Conservation (phyloP, 305 asterid species). For the Fraxinus albicans region DNA sequence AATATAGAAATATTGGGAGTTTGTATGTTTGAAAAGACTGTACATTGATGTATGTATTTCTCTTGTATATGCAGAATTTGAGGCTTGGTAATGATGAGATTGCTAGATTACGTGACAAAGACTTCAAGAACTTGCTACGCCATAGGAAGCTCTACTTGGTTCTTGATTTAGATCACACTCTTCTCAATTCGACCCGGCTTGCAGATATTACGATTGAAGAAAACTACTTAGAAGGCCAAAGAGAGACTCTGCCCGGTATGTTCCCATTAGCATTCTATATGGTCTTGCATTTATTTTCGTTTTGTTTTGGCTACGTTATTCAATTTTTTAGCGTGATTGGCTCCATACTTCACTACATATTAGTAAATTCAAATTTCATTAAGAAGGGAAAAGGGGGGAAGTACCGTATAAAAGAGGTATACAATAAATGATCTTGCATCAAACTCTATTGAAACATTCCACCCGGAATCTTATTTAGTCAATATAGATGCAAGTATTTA, state of each 20-base stretch:
- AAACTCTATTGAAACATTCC: neutral
- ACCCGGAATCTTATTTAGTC: neutral
- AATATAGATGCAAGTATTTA: neutral
- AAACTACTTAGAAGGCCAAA: conserved; percentile 46
- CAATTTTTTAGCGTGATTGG: neutral
- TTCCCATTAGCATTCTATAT: conserved; percentile 10
- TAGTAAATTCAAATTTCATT: neutral
- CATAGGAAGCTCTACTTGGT: conserved; percentile 69
- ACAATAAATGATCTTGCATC: neutral
- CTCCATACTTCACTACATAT: neutral
- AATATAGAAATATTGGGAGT: neutral
- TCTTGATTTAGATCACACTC: conserved; percentile 94
- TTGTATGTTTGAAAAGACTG: conserved; percentile 6
- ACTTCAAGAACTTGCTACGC: conserved; percentile 58
- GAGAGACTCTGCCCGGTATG: conserved; percentile 67
- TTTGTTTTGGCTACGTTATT: conserved; percentile 11
- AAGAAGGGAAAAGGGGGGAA: neutral
- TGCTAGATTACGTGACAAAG: conserved; percentile 68
- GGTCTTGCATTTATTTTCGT: neutral
- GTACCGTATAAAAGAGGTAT: neutral
- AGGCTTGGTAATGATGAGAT: conserved; percentile 74
- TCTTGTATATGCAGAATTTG: conserved; percentile 57
- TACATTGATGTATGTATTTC: conserved; percentile 10
- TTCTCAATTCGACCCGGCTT: conserved; percentile 74
- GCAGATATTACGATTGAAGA: conserved; percentile 60